Conservation (phyloP, 2,329 filamentous ascomycete genomes). For the Zarea fungicola region DNA sequence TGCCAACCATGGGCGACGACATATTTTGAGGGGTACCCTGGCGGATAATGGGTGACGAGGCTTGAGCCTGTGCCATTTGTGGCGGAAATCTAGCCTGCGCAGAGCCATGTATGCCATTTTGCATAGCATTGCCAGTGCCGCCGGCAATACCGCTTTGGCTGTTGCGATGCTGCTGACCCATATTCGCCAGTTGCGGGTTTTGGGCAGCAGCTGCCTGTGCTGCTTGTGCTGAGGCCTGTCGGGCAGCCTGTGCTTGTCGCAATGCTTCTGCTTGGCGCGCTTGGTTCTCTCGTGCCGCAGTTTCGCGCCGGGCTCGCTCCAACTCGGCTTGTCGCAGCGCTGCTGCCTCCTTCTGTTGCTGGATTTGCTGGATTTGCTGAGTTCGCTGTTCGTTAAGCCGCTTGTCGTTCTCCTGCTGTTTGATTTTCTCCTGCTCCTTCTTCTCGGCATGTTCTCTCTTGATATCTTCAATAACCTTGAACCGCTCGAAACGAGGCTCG, state of each 20-base stretch:
- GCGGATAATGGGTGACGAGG: constrained; percentile 61
- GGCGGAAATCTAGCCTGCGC: constrained; percentile 43
- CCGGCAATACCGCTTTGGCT: constrained; percentile 33
- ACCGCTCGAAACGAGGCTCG: constrained; percentile 81
- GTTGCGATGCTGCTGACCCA: constrained; percentile 29
- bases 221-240: constrained; percentile 26
- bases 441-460: constrained; percentile 71
- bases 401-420: constrained; percentile 55
- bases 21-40: constrained; percentile 61
- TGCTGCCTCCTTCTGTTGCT: constrained; percentile 43
- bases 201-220: constrained; percentile 19
- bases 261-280: constrained; percentile 34
- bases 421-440: constrained; percentile 68
- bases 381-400: constrained; percentile 43
- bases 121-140: constrained; percentile 28
- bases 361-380: constrained; percentile 38
- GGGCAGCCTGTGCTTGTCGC: constrained; percentile 28
- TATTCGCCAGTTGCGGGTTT: constrained; percentile 21
- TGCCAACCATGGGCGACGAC: constrained; percentile 61
- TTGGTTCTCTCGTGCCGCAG: constrained; percentile 29
- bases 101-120: constrained; percentile 32
- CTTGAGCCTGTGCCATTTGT: constrained; percentile 54
- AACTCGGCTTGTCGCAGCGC: constrained; percentile 36
- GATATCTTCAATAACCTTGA: constrained; percentile 86
- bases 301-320: constrained; percentile 36